Conservation (phyloP, 2,329 filamentous ascomycete species). For the Didymella keratinophila region DNA sequence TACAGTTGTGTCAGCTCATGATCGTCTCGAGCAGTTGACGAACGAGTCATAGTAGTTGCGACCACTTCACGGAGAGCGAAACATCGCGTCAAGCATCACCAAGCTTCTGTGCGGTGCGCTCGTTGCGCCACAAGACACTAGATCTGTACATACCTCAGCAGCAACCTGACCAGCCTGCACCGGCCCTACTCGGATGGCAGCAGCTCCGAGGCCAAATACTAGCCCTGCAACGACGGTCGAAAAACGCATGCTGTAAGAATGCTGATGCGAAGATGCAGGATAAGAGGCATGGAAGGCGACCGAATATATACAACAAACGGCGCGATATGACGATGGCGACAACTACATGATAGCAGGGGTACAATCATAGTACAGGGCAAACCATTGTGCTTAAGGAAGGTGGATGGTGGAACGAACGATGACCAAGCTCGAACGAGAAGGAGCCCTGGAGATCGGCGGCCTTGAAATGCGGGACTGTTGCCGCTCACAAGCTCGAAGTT, state of each 20-base stretch:
- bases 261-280: constrained; percentile 19
- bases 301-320: constrained; percentile 14
- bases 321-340: constrained; percentile 25
- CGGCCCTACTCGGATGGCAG: constrained; percentile 32
- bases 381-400: constrained; percentile 38
- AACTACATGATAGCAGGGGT: constrained; percentile 25
- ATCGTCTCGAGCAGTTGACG: not conserved
- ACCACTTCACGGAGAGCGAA: not conserved
- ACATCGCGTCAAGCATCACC: constrained; percentile 3
- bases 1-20: constrained; percentile 11
- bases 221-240: constrained; percentile 31
- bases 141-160: constrained; percentile 30
- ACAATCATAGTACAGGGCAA: constrained; percentile 22
- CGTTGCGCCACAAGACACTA: constrained; percentile 5
- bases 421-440: constrained; percentile 39
- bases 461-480: constrained; percentile 21
- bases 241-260: constrained; percentile 36
- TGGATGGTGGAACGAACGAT: constrained; percentile 29
- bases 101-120: constrained; percentile 11
- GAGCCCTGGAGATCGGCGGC: constrained; percentile 33
- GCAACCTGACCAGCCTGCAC: constrained; percentile 30
- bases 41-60: not conserved
- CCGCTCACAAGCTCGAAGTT: constrained; percentile 7
- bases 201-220: constrained; percentile 37
- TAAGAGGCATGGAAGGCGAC: not conserved